Percentiles rank a stretch among this genome's conserved stretches.
phyloP scores from a whole-genome alignment of 495 filamentous ascomycete species.

The Saxophila tyrrhenica region DNA sequence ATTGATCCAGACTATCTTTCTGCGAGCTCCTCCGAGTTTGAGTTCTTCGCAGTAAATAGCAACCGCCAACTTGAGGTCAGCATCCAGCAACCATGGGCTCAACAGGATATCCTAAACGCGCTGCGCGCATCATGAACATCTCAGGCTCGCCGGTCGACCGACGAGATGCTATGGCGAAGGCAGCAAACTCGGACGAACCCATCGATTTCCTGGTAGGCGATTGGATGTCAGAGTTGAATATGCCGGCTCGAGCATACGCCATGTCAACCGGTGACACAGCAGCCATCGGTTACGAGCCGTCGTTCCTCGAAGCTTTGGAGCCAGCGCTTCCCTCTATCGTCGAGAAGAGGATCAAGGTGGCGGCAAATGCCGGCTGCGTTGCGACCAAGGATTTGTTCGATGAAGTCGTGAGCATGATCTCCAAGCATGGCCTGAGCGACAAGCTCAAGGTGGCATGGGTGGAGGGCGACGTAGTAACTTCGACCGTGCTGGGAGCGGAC shows the following conservation, averaged over 20 bases:
- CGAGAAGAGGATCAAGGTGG: constrained; percentile 42
- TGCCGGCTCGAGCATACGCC: constrained; percentile 36
- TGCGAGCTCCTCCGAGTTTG: too few relatives aligned
- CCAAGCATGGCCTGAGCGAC: constrained; percentile 31
- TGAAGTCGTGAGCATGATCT: constrained; percentile 37
- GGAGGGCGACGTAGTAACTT: constrained; percentile 41
- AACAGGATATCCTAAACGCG: too few relatives aligned
- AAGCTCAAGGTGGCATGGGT: constrained; percentile 46
- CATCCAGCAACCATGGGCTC: too few relatives aligned
- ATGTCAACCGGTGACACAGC: constrained; percentile 18
- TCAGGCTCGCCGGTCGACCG: too few relatives aligned
- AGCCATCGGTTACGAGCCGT: constrained; percentile 38
- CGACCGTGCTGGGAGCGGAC: constrained; percentile 30
- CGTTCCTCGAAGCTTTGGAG: constrained; percentile 42
- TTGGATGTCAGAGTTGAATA: constrained; percentile 47
- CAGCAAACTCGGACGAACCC: too few relatives aligned
- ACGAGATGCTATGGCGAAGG: too few relatives aligned
- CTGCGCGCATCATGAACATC: too few relatives aligned
- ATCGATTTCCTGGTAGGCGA: constrained; percentile 48
- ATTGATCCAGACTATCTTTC: too few relatives aligned
- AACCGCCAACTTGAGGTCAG: too few relatives aligned
- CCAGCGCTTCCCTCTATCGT: constrained; percentile 42
- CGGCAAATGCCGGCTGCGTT: constrained; percentile 46
- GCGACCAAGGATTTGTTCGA: constrained; percentile 40
- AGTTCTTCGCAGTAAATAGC: too few relatives aligned